Evolutionary conservation across 192 early-diverging fungal species (phyloP), one percentile per base, ranked within the genome.

Genomic region (Dissophora globulifera): DNA sequence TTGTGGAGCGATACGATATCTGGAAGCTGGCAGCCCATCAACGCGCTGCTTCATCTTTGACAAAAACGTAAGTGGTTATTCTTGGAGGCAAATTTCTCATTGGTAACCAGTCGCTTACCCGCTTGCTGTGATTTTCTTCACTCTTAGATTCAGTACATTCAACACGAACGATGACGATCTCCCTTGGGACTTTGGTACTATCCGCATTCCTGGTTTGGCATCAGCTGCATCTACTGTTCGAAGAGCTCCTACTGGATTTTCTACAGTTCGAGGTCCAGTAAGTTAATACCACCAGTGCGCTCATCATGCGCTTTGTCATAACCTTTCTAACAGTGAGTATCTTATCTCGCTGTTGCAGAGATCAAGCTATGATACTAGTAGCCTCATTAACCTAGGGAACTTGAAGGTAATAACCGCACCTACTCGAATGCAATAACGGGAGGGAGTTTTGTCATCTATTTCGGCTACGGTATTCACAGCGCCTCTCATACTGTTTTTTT

Each of bases 1-100:
- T 98, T 17, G 89, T 95, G 50, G 91, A 94, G 71, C 81, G 91
- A 68, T 91, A 95, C 78, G 89, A 93, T 67, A 80, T 82, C 41
- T 95, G 92, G 91, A 81, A 90, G 65, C 71, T 83, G 61, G 83
- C 82, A 0, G 81, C 83, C 1, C 60, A 71, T 26, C 63, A 78
- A 52, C 75, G 75, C 9, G 75, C 69, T 2, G 75, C 62, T 19
- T 78, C 80, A 19, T 62, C 70, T 8, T 32, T 69, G 26, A 69
- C 76, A 40, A 66, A 64, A 53, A 79, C 76, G 65, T 66, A 67
- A 9, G 65, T 61, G 4, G n/a, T 16, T n/a, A 8, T 23, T 4
- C 9, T 27, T 26, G 11, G 16, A 27, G 11, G 32, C 25, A 2
- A 27, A 8, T 15, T 51, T 23, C 26, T 42, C 11, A n/a, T n/a